Conservation (phyloP, 192 early-diverging fungal species). For the Pecoramyces ruminantium region DNA sequence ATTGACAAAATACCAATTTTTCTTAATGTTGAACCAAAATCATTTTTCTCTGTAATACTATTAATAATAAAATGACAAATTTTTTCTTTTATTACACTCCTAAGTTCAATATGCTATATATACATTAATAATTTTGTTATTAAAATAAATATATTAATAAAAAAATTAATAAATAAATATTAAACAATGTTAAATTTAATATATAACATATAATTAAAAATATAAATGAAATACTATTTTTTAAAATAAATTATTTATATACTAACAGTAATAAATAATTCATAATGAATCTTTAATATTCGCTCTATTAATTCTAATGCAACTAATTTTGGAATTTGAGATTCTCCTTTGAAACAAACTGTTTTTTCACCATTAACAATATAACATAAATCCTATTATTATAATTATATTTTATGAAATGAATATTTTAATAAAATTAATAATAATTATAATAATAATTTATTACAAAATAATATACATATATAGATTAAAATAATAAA, state of each 20-base stretch:
- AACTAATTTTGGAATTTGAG: slow-evolving; percentile 42
- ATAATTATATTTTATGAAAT: background rate
- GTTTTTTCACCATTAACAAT: slow-evolving; percentile 51
- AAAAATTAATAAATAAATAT: slow-evolving; percentile 75
- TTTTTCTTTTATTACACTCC: background rate
- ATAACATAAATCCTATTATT: slow-evolving; percentile 60
- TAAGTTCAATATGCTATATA: background rate
- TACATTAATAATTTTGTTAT: no score
- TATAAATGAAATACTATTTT: no score
- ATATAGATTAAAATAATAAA: background rate
- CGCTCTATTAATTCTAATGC: slow-evolving; percentile 88
- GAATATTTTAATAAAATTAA: background rate
- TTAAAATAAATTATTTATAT: no score
- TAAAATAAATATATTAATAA: slow-evolving; percentile 51
- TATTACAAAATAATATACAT: background rate
- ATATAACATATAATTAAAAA: slow-evolving; percentile 25
- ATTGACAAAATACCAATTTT: slow-evolving; percentile 37
- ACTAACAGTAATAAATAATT: slow-evolving; percentile 52
- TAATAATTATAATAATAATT: background rate
- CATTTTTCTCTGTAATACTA: slow-evolving; percentile 66
- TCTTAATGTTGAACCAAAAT: slow-evolving; percentile 57
- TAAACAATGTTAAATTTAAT: slow-evolving; percentile 66
- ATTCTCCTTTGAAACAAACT: slow-evolving; percentile 28
- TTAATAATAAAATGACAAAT: slow-evolving; percentile 51
- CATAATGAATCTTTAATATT: slow-evolving; percentile 59